Base-by-base conservation (phyloP, 345 rosid genomes). In the Clausena lansium region DNA sequence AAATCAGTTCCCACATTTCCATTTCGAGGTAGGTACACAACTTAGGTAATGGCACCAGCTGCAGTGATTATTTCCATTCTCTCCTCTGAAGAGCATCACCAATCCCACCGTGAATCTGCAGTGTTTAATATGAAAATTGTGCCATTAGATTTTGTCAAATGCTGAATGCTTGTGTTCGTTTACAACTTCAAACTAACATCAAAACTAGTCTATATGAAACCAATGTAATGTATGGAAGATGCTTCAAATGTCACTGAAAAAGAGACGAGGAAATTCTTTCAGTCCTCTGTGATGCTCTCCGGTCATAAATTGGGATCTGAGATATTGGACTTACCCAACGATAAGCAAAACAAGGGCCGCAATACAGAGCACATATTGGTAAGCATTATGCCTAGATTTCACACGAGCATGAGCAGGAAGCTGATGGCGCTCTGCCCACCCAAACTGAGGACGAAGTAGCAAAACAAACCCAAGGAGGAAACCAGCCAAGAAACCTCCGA, bases 11-110 rank as follows among this genome's bases (percentile, higher is more conserved):
- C 85, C 83, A 64, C 99, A 97, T 7, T 87, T 85, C 98, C 99
- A 97, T 60, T 79, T 90, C 2, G 92, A 88, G 64, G 98, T 93
- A 39, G 98, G 98, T 74, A 94, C 91, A 41, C 98, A 94, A 81
- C 91, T 90, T 22, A 97, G 88, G 84, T 89, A 88, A 82, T 97
- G 99, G 91, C 99, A 97, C 99, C 99, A 94, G 80, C 93, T 91
- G 92, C 99, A 97, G 80, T 85, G 93, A 5, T 92, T 82, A 79
- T 93, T 92, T 66, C 91, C 98, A 58, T 91, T 90, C 86, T 86
- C 94, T 75, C 95, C 98, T 83, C 82, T 88, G 78, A 96, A 91
- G 81, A 96, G 87, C 97, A 91, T 88, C 62, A 90, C 93, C 84
- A 88, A 74, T 65, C 92, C 98, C 57, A 91, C 83, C 0, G 88